phyloP scores from a whole-genome alignment of 352 stramenopile species.

The Pythium biforme region DNA sequence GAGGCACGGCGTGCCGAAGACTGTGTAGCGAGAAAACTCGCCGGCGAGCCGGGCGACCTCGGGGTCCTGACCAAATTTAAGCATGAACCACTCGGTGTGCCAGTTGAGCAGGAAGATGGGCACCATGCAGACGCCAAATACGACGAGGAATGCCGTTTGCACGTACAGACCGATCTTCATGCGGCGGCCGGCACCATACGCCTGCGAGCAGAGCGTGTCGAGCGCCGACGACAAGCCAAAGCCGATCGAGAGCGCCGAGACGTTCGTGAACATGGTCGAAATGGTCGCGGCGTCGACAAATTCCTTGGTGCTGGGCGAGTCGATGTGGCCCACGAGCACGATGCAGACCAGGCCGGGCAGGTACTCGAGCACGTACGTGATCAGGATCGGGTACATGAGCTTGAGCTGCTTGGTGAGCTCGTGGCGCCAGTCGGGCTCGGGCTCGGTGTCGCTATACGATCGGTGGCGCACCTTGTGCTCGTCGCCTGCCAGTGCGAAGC shows the following conservation, averaged over 20 bases:
- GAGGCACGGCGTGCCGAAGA: constrained; percentile 63
- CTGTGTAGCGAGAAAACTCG: constrained; percentile 36
- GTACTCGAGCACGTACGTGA: constrained; percentile 56
- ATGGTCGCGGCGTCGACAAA: constrained; percentile 60
- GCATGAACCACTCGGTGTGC: constrained; percentile 54
- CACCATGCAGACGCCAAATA: constrained; percentile 41
- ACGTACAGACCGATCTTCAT: constrained; percentile 79
- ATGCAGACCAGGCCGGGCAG: constrained; percentile 56
- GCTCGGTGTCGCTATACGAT: constrained; percentile 37
- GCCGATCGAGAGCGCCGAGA: constrained; percentile 65
- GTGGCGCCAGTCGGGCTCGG: constrained; percentile 36
- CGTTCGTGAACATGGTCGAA: constrained; percentile 75
- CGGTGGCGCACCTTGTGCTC: constrained; percentile 41
- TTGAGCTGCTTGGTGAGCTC: constrained; percentile 46
- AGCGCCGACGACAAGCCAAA: constrained; percentile 72
- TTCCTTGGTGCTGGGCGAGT: constrained; percentile 56
- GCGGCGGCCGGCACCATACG: constrained; percentile 53
- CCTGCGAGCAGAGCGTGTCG: constrained; percentile 80
- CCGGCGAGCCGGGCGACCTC: constrained; percentile 53
- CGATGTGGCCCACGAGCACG: constrained; percentile 60
- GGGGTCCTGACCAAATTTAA: constrained; percentile 50
- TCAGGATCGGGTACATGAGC: constrained; percentile 47
- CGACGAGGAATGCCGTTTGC: constrained; percentile 56
- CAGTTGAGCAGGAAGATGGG: constrained; percentile 63
- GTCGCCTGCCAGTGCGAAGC: constrained; percentile 36